Conservation (phyloP, 2,329 filamentous ascomycete genomes). For the Nectriaceae sp. region DNA sequence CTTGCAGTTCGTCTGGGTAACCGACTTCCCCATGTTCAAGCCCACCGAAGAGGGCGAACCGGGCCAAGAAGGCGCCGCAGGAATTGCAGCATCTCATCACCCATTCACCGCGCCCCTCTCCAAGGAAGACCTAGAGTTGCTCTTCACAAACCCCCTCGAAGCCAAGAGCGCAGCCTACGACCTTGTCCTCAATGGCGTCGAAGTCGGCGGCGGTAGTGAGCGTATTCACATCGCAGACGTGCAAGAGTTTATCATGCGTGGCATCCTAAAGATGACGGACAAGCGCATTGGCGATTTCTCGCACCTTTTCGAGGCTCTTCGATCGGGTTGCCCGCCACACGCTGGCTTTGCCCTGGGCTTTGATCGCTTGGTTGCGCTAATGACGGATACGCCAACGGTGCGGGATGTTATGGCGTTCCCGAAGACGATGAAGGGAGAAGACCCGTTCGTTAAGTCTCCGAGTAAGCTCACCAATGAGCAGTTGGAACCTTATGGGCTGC, state of each 20-base stretch:
- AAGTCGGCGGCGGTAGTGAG: conserved; percentile 88
- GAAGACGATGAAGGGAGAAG: conserved; percentile 88
- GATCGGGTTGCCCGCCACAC: conserved; percentile 89
- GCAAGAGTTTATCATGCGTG: conserved; percentile 81
- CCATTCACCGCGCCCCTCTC: conserved; percentile 90
- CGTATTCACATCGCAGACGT: conserved; percentile 85
- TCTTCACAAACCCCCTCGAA: conserved; percentile 70
- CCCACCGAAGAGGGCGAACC: conserved; percentile 64
- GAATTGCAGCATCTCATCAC: conserved; percentile 87
- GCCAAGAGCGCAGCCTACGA: conserved; percentile 91
- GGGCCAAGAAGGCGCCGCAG: conserved; percentile 79
- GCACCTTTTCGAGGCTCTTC: conserved; percentile 80
- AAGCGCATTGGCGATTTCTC: conserved; percentile 77
- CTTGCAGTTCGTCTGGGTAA: conserved; percentile 81
- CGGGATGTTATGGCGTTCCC: conserved; percentile 96
- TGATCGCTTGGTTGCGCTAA: conserved; percentile 79
- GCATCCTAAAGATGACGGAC: conserved; percentile 77
- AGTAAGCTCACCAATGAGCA: conserved; percentile 63
- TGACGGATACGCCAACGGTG: conserved; percentile 76
- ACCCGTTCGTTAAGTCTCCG: conserved; percentile 79
- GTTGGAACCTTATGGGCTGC: conserved; percentile 44
- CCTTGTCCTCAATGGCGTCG: conserved; percentile 91
- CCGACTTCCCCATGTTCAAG: conserved; percentile 90
- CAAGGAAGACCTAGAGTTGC: conserved; percentile 69
- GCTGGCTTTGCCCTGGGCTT: conserved; percentile 93